Base-by-base conservation (phyloP, 352 stramenopile genomes). In the Phytophthora tentaculata region DNA sequence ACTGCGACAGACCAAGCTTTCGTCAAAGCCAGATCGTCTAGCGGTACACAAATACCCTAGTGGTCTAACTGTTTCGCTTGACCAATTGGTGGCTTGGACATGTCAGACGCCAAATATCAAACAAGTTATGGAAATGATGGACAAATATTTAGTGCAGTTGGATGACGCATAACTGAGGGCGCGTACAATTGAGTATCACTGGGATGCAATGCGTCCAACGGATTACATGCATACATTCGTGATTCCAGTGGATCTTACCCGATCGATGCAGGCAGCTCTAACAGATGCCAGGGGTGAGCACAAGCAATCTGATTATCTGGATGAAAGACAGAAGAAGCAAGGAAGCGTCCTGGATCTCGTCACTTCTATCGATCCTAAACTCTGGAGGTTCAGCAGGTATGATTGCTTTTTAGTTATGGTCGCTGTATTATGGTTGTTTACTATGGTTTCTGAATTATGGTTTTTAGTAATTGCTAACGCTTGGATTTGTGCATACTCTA, bases 11-110 rank as follows among this genome's bases (percentile, higher is more conserved):
- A n/a, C n/a, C n/a, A n/a, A n/a, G n/a, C n/a, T n/a, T n/a, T n/a
- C n/a, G n/a, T n/a, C n/a, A n/a, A n/a, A n/a, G n/a, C n/a, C n/a
- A n/a, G n/a, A n/a, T n/a, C 58, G 58, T 26, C 39, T 54, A 2
- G 58, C 49, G 1, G 24, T 59, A 10, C 35, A 64, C 47, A 59
- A 60, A 26, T 70, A 61, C 17, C 55, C 63, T 22, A 64, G 39
- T 8, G 19, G 39, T 17, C 48, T 70, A 1, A 52, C 26, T 12
- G 63, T 70, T 1, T 14, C 1, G 7, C 32, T 70, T 12, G 26
- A 70, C 13, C 7, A 61, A 28, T 32, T 70, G 0, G 9, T 59
- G 0, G 1, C 19, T 5, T 65, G 49, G 55, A 26, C 48, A 26
- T 35, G 55, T 5, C 41, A 49, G 29, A 61, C 56, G 0, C 17